Evolutionary conservation across 306 rosid genomes (phyloP), one percentile per base, ranked within the genome.

Genomic region (Benincasa hispida): DNA sequence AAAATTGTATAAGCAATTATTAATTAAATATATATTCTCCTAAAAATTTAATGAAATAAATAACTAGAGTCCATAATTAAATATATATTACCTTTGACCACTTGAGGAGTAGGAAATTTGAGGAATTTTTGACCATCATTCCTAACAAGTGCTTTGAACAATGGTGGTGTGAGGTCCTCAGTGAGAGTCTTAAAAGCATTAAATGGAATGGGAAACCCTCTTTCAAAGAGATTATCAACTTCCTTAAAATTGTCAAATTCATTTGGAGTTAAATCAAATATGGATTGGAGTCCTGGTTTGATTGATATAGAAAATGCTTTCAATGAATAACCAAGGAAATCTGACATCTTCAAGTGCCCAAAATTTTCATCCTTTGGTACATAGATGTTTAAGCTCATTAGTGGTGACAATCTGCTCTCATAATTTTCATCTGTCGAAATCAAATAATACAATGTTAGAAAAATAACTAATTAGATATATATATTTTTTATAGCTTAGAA

Each of bases 41-140:
- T n/a, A n/a, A n/a, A n/a, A n/a, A n/a, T n/a, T n/a, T n/a, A n/a
- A n/a, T n/a, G n/a, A n/a, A n/a, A n/a, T n/a, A n/a, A n/a, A n/a
- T n/a, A n/a, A n/a, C n/a, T n/a, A n/a, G n/a, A n/a, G n/a, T n/a
- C n/a, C n/a, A n/a, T n/a, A n/a, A n/a, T n/a, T n/a, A n/a, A n/a
- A n/a, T n/a, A n/a, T n/a, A n/a, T n/a, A n/a, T n/a, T n/a, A 32
- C 35, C 97, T 89, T 88, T 65, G 75, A 93, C 88, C 69, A 93
- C 93, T 80, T 91, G 92, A 79, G 98, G 98, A 69, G 81, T 8
- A 0, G 98, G 98, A 74, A 81, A 93, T 79, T 89, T 85, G 47
- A 87, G 86, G 68, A 86, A 63, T 4, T 51, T 50, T 86, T 83
- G 91, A 30, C 91, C 97, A 79, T 93, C 96, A 1, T 87, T 84